Conservation (phyloP, 2,329 filamentous ascomycete species). For the Xylariaceae sp. region DNA sequence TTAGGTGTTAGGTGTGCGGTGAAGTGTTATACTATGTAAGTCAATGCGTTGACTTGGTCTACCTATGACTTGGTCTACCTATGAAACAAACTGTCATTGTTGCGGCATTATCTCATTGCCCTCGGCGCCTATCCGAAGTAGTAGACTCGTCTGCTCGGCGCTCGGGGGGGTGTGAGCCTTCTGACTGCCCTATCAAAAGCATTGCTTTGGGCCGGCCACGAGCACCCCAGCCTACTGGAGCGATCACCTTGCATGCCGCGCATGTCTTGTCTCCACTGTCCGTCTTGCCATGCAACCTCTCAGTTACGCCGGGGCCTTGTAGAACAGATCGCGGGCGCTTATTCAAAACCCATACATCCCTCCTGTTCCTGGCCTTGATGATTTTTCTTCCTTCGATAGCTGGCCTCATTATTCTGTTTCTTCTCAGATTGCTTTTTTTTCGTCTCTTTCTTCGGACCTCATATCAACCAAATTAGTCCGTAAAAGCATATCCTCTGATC, state of each 20-base stretch:
- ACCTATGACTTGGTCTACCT: no score
- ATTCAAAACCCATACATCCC: conserved; percentile 50
- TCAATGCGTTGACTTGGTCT: no score
- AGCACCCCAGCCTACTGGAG: conserved; percentile 37
- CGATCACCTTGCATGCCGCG: conserved; percentile 36
- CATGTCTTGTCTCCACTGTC: conserved; percentile 33
- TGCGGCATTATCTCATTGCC: conserved; percentile 22
- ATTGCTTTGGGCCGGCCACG: conserved; percentile 27
- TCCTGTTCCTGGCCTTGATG: conserved; percentile 34
- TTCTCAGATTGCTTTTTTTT: conserved; percentile 35
- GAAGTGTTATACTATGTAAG: no score
- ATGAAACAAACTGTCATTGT: not conserved
- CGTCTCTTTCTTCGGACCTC: conserved; percentile 27
- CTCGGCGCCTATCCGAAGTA: conserved; percentile 42
- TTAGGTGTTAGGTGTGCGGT: no score
- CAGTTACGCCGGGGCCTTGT: conserved; percentile 30
- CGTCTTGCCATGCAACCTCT: conserved; percentile 34
- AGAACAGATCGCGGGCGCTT: conserved; percentile 33
- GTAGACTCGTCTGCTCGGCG: conserved; percentile 33
- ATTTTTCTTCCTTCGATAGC: conserved; percentile 44
- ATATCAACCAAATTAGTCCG: conserved; percentile 26
- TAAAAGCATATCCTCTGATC: conserved; percentile 24
- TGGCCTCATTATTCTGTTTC: conserved; percentile 45
- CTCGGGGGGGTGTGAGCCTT: conserved; percentile 33
- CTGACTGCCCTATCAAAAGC: conserved; percentile 41